phyloP scores from a whole-genome alignment of 352 stramenopile genomes.

The Thalassiosira mediterranea region DNA sequence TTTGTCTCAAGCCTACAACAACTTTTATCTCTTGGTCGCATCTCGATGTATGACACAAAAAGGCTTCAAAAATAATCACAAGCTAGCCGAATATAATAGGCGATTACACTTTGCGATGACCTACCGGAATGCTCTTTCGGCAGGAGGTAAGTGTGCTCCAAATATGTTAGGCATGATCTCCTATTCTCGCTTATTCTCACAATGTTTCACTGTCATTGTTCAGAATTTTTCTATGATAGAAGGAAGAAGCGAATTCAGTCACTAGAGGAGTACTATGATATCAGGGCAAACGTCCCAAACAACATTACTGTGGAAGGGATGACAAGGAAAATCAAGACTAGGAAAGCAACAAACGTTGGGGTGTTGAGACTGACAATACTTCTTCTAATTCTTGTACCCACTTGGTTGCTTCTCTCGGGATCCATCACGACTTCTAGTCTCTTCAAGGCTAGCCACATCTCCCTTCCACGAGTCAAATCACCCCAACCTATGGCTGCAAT shows the following conservation, averaged over 20 bases:
- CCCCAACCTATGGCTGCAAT: too few relatives aligned
- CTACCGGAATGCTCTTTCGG: conserved; percentile 29
- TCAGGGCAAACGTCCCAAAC: conserved; percentile 18
- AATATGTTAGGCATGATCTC: neutral
- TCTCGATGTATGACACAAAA: conserved; percentile 1
- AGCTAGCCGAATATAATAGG: conserved; percentile 32
- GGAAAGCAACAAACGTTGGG: conserved; percentile 18
- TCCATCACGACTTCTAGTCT: too few relatives aligned
- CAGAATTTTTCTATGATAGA: conserved; percentile 25
- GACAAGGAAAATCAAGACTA: neutral
- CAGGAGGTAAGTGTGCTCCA: conserved; percentile 17
- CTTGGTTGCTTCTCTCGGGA: too few relatives aligned
- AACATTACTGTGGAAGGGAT: neutral
- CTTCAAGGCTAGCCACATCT: too few relatives aligned
- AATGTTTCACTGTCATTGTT: neutral
- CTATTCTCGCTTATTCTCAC: conserved; percentile 2
- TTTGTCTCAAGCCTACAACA: too few relatives aligned
- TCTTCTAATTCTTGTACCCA: too few relatives aligned
- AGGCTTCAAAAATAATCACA: conserved; percentile 36
- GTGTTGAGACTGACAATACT: too few relatives aligned
- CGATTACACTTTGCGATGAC: conserved; percentile 42
- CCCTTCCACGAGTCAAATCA: too few relatives aligned
- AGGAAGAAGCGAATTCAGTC: conserved; percentile 39
- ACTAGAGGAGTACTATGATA: conserved; percentile 51
- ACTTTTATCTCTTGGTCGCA: neutral